Conservation (phyloP, 2,329 filamentous ascomycete species). For the Epichloe scottii region DNA sequence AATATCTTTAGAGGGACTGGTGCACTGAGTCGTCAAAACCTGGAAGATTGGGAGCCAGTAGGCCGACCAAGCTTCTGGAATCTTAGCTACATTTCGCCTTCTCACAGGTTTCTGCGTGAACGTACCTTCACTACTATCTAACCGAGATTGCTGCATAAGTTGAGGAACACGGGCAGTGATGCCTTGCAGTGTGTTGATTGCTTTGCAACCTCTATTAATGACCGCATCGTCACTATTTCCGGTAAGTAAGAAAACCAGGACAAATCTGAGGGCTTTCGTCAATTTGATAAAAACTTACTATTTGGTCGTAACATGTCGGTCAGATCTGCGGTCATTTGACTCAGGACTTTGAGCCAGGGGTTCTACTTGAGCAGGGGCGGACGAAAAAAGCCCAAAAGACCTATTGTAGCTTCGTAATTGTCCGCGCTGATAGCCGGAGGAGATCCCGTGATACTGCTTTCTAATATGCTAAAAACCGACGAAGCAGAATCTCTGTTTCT, state of each 20-base stretch:
- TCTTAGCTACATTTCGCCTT: conserved; percentile 1
- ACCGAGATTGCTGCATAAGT: conserved; percentile 84
- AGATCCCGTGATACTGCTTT: conserved; percentile 60
- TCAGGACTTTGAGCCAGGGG: conserved; percentile 58
- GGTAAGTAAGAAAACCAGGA: neutral
- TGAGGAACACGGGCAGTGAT: conserved; percentile 72
- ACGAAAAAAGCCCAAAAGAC: conserved; percentile 76
- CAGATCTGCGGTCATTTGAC: conserved; percentile 25
- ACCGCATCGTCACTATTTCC: conserved; percentile 30
- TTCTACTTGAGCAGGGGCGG: conserved; percentile 62
- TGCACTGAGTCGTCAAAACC: conserved; percentile 77
- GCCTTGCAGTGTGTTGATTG: conserved; percentile 68
- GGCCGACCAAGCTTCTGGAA: conserved; percentile 68
- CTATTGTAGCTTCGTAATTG: conserved; percentile 84
- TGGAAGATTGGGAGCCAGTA: conserved; percentile 96
- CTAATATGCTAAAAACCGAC: conserved; percentile 76
- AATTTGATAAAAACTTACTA: conserved; percentile 11
- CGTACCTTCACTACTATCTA: conserved; percentile 72
- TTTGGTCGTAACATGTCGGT: conserved; percentile 14
- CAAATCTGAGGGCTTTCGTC: neutral
- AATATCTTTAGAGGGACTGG: conserved; percentile 88
- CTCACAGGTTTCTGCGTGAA: neutral
- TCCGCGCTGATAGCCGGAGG: conserved; percentile 81
- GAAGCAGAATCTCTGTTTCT: conserved; percentile 57
- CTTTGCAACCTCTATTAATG: conserved; percentile 66